Percentiles rank a stretch among this genome's conserved stretches.
Evolutionary conservation across 768 basidiomycete species (phyloP).

Genomic region (Lactifluus volemus): DNA sequence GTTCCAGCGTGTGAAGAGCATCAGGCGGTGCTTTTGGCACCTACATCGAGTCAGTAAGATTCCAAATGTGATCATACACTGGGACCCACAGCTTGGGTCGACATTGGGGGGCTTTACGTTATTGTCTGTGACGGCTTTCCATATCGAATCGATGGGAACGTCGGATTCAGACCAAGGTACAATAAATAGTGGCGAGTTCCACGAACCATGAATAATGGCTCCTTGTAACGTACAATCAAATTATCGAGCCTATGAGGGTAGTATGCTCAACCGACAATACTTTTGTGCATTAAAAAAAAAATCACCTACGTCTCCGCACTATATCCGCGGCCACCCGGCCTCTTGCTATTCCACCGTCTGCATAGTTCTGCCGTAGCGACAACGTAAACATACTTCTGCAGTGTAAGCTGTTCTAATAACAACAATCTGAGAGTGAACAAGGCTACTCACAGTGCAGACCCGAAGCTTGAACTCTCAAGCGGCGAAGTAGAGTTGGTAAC

Average conservation of each 20-base stretch:
- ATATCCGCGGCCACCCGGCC: slow-evolving; percentile 46
- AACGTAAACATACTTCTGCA: slow-evolving; percentile 55
- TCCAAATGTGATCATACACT: not conserved
- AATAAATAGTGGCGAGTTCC: slow-evolving; percentile 94
- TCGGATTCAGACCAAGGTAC: slow-evolving; percentile 65
- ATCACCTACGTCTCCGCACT: slow-evolving; percentile 57
- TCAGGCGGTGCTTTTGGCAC: slow-evolving; percentile 77
- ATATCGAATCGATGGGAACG: slow-evolving; percentile 62
- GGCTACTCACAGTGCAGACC: slow-evolving; percentile 69
- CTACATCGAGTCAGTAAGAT: slow-evolving; percentile 33
- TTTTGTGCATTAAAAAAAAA: not conserved
- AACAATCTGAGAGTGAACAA: not conserved
- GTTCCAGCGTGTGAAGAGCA: slow-evolving; percentile 79
- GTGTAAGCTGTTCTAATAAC: not conserved
- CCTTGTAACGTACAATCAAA: slow-evolving; percentile 83
- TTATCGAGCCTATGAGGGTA: slow-evolving; percentile 60
- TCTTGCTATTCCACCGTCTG: slow-evolving; percentile 59
- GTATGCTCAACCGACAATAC: slow-evolving; percentile 5
- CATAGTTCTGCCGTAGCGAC: slow-evolving; percentile 68
- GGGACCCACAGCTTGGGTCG: slow-evolving; percentile 58
- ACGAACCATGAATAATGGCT: slow-evolving; percentile 98
- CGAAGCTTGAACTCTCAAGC: slow-evolving; percentile 81
- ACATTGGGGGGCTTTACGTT: slow-evolving; percentile 81
- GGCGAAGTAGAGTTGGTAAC: slow-evolving; percentile 97
- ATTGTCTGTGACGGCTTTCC: slow-evolving; percentile 72